phyloP scores from a whole-genome alignment of 345 rosid genomes.

The Xanthoceras sorbifolium region DNA sequence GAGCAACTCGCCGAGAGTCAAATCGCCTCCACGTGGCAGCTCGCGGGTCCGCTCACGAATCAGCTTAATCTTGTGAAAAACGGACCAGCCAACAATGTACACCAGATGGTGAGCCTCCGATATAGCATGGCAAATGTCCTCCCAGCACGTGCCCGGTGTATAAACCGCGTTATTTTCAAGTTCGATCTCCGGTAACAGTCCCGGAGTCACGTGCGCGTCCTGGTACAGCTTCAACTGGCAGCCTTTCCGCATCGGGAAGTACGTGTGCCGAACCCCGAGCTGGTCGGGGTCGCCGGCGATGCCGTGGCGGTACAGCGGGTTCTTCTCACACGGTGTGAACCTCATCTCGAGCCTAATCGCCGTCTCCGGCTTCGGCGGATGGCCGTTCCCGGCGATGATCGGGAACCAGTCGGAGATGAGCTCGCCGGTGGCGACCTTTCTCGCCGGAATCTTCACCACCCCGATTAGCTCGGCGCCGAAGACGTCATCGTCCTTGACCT shows the following conservation, averaged over 20 bases:
- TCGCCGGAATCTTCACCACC: slow-evolving; percentile 49
- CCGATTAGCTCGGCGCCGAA: slow-evolving; percentile 85
- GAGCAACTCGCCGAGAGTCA: slow-evolving; percentile 86
- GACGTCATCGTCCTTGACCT: slow-evolving; percentile 78
- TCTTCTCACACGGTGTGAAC: slow-evolving; percentile 72
- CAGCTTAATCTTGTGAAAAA: slow-evolving; percentile 74
- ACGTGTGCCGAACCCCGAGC: slow-evolving; percentile 61
- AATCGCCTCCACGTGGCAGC: slow-evolving; percentile 67
- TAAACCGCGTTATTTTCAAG: slow-evolving; percentile 53
- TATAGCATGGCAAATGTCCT: slow-evolving; percentile 84
- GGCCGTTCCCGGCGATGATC: slow-evolving; percentile 42
- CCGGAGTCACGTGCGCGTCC: slow-evolving; percentile 76
- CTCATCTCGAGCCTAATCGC: slow-evolving; percentile 54
- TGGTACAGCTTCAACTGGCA: slow-evolving; percentile 68
- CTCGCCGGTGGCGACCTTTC: slow-evolving; percentile 41
- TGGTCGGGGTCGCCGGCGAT: slow-evolving; percentile 66
- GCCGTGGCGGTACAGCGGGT: slow-evolving; percentile 48
- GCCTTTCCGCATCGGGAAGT: slow-evolving; percentile 85
- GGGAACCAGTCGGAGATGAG: slow-evolving; percentile 54
- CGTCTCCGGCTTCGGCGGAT: slow-evolving; percentile 55
- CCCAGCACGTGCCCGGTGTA: slow-evolving; percentile 74
- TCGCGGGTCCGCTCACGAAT: slow-evolving; percentile 71
- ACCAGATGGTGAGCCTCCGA: slow-evolving; percentile 95
- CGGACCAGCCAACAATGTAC: slow-evolving; percentile 91
- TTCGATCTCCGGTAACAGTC: slow-evolving; percentile 43